These are phyloP conservation scores for Quillaja saponaria DNA, from an alignment of 306 rosid genomes.

Conservation along the genomic window DNA sequence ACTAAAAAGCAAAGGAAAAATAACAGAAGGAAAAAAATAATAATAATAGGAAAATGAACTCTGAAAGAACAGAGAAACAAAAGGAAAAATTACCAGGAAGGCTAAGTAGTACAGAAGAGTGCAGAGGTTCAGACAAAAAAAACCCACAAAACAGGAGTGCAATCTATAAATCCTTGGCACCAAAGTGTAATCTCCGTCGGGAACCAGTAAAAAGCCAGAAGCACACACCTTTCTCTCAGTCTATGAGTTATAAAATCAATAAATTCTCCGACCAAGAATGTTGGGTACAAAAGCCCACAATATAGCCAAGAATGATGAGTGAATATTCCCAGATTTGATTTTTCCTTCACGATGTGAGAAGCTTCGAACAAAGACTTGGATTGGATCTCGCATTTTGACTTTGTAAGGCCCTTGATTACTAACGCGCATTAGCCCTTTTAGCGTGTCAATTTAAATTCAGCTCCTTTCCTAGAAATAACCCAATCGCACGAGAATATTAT, in stretches of 20 bases:
- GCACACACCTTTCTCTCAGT: conserved; percentile 20
- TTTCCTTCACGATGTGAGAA: conserved; percentile 9
- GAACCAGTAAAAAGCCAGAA: conserved; percentile 24
- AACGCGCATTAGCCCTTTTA: conserved; percentile 48
- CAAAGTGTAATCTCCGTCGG: conserved; percentile 38
- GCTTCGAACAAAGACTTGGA: conserved; percentile 36
- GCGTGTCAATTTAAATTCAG: conserved; percentile 18
- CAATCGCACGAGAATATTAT: not conserved
- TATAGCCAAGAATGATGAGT: conserved; percentile 20
- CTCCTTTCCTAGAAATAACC: conserved; percentile 26
- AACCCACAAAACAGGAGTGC: conserved; percentile 15
- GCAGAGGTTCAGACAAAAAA: conserved; percentile 35
- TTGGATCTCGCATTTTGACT: conserved; percentile 62
- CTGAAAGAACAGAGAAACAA: not conserved
- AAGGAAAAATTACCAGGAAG: not conserved
- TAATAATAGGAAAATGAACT: conserved; percentile 8
- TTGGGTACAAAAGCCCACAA: conserved; percentile 24
- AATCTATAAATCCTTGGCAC: conserved; percentile 8
- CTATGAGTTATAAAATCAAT: conserved; percentile 15
- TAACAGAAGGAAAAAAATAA: not conserved
- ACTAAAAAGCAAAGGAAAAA: conserved; percentile 1
- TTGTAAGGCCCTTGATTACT: not conserved
- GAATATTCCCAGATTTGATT: conserved; percentile 30
- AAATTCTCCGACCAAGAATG: conserved; percentile 22
- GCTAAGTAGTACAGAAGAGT: conserved; percentile 14